Evolutionary conservation across 2,329 filamentous ascomycete species (phyloP).

Genomic region (Microcyclosporella mali): DNA sequence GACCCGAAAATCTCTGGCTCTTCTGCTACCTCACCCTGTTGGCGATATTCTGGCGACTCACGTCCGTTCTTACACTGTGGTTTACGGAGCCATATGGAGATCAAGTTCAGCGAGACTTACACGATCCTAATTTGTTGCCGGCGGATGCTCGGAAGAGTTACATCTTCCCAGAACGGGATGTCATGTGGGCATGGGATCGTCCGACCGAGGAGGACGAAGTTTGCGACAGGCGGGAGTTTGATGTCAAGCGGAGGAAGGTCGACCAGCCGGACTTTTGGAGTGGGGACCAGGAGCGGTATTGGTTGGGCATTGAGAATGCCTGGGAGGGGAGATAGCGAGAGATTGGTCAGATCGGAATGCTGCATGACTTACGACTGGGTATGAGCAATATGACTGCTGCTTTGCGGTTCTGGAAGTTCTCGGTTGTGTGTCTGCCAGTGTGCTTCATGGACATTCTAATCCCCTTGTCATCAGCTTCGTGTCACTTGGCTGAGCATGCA

Average conservation of each 20-base stretch:
- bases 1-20: slow-evolving; percentile 7
- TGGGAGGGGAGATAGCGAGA: slow-evolving; percentile 21
- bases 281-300: slow-evolving; percentile 26
- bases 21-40: slow-evolving; percentile 14
- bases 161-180: slow-evolving; percentile 22
- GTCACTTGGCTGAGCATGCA: no score
- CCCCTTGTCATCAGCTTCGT: no score
- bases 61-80: slow-evolving; percentile 16
- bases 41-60: slow-evolving; percentile 11
- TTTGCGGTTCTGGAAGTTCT: no score
- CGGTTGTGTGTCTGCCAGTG: no score
- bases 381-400: no score
- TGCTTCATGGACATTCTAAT: no score
- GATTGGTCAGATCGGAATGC: no score
- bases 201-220: slow-evolving; percentile 9
- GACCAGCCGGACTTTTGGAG: slow-evolving; percentile 19
- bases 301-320: slow-evolving; percentile 25
- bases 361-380: no score
- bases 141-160: slow-evolving; percentile 21
- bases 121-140: slow-evolving; percentile 18
- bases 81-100: slow-evolving; percentile 12
- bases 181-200: slow-evolving; percentile 26
- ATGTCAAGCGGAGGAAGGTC: slow-evolving; percentile 16
- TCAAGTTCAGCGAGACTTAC: slow-evolving; percentile 18
- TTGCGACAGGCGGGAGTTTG: slow-evolving; percentile 17